Conservation (phyloP, 441 rosid genomes). For the Bruguiera hainesii region DNA sequence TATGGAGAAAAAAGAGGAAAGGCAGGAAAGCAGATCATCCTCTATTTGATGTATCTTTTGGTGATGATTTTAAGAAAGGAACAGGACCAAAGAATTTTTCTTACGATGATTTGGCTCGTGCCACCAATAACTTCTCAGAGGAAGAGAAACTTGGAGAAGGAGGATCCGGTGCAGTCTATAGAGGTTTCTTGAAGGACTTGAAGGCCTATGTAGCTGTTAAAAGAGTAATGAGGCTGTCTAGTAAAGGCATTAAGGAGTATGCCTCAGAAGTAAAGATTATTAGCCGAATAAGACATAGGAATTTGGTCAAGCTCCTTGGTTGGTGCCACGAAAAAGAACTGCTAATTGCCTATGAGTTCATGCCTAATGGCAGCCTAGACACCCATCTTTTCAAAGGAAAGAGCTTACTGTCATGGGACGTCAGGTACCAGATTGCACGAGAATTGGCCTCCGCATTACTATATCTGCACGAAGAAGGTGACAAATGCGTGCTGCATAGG, state of each 20-base stretch:
- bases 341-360: conserved; percentile 10
- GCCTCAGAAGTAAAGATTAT: neutral
- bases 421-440: conserved; percentile 20
- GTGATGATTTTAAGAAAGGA: neutral
- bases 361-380: conserved; percentile 19
- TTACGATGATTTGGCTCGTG: neutral
- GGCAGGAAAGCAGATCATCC: neutral
- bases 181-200: neutral
- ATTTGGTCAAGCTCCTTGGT: neutral
- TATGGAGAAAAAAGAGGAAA: neutral
- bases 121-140: neutral
- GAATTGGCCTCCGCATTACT: conserved; percentile 17
- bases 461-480: conserved; percentile 22
- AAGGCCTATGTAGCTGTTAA: neutral
- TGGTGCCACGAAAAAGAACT: neutral
- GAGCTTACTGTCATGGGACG: conserved; percentile 7
- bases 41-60: neutral
- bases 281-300: neutral
- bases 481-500: conserved; percentile 20
- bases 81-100: neutral
- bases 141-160: neutral
- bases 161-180: neutral
- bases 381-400: conserved; percentile 3
- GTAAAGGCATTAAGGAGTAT: neutral
- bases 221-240: neutral